Conservation (phyloP, 352 stramenopile species). For the Pythium apleroticum region DNA sequence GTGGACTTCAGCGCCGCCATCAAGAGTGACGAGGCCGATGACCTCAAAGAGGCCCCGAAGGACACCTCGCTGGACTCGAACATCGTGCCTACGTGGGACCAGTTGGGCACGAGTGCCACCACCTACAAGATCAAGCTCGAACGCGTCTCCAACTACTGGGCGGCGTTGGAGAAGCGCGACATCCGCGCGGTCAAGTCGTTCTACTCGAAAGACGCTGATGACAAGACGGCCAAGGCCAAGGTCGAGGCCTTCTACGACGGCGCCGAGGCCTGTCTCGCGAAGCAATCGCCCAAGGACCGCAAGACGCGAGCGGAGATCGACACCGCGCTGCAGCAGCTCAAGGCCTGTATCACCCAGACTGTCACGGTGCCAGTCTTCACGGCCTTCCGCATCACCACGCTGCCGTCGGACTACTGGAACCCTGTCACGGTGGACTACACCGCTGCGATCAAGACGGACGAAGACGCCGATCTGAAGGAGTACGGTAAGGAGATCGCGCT, state of each 20-base stretch:
- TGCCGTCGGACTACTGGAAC: neutral
- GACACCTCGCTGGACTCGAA: conserved; percentile 7
- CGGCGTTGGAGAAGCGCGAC: neutral
- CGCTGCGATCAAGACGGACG: neutral
- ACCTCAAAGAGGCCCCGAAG: neutral
- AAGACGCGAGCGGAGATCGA: neutral
- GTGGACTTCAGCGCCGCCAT: neutral
- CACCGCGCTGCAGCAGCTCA: neutral
- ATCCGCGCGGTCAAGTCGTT: neutral
- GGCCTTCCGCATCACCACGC: neutral
- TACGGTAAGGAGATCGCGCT: neutral
- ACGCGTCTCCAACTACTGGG: neutral
- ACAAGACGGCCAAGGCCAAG: neutral
- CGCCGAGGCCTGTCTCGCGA: neutral
- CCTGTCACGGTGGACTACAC: neutral
- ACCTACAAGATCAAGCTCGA: neutral
- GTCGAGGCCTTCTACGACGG: neutral
- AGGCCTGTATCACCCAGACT: neutral
- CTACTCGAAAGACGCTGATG: neutral
- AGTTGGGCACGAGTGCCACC: neutral
- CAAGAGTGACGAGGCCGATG: neutral
- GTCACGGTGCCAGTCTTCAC: neutral
- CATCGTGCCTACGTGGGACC: conserved; percentile 14
- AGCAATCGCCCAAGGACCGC: neutral
- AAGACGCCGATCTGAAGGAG: neutral